Percentiles rank a stretch among this genome's conserved stretches.
These are phyloP conservation scores for Pholiota molesta DNA, from an alignment of 768 basidiomycete species.

Conservation along the genomic window DNA sequence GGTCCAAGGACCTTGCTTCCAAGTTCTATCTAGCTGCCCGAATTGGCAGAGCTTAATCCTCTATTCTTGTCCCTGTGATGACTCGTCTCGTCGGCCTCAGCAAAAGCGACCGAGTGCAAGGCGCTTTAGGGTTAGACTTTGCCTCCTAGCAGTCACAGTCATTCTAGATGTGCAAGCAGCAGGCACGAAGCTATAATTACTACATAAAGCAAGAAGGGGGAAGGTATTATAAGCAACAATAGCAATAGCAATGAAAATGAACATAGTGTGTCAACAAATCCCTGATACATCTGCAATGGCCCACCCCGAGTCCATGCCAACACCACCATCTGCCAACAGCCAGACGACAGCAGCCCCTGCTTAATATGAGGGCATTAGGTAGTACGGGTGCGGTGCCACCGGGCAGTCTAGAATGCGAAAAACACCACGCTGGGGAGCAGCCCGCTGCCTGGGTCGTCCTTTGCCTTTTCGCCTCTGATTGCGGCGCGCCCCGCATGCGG, in stretches of 20 bases:
- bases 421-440: neutral
- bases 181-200: neutral
- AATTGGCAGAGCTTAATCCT: neutral
- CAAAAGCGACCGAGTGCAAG: neutral
- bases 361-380: neutral
- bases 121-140: neutral
- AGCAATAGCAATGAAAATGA: neutral
- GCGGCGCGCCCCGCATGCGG: conserved; percentile 1
- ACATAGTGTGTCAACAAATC: conserved; percentile 1
- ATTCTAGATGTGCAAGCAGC: neutral
- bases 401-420: neutral
- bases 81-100: neutral
- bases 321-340: neutral
- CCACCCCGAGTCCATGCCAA: neutral
- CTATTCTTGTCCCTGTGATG: neutral
- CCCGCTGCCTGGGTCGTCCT: neutral
- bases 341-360: neutral
- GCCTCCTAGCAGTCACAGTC: neutral
- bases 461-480: neutral
- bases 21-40: neutral
- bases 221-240: conserved; percentile 1
- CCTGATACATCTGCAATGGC: neutral
- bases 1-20: neutral
- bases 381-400: neutral
- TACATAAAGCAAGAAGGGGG: neutral